Evolutionary conservation across 1,284 basidiomycete genomes (phyloP).

Genomic region (Phellopilus nigrolimitatus): DNA sequence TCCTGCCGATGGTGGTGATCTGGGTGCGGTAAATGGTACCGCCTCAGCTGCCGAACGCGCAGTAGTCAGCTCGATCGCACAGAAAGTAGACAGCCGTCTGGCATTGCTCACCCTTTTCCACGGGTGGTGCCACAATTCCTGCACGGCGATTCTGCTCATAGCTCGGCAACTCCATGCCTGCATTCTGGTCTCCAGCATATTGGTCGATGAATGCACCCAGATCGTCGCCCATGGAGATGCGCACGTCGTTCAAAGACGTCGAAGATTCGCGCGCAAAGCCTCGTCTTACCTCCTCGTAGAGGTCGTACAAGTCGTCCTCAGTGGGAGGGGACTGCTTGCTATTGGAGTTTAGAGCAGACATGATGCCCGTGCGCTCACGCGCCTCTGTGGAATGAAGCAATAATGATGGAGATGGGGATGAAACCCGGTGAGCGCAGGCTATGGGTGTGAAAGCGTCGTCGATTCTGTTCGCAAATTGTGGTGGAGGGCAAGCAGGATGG

Average conservation of each 20-base stretch:
- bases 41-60: conserved; percentile 11
- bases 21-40: conserved; percentile 21
- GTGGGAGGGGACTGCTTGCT: conserved; percentile 38
- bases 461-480: too few species aligned
- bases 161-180: conserved; percentile 5
- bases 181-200: conserved; percentile 13
- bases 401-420: conserved; percentile 8
- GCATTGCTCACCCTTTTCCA: conserved; percentile 14
- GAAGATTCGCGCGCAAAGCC: conserved; percentile 47
- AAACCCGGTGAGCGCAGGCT: background rate
- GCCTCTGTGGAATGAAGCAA: background rate
- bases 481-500: too few species aligned
- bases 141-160: conserved; percentile 11
- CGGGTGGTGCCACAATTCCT: background rate
- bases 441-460: background rate
- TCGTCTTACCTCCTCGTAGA: conserved; percentile 70
- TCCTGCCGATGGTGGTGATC: conserved; percentile 33
- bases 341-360: conserved; percentile 28
- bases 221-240: conserved; percentile 21
- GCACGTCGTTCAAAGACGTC: conserved; percentile 24
- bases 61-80: background rate
- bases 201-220: conserved; percentile 15
- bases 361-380: conserved; percentile 21
- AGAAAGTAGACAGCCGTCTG: background rate
- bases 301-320: conserved; percentile 62